A percentile compares a stretch with the other conserved stretches of the same genome.
These are phyloP conservation scores for Globisporangium solare DNA, from an alignment of 352 stramenopile genomes.

Conservation along the genomic window DNA sequence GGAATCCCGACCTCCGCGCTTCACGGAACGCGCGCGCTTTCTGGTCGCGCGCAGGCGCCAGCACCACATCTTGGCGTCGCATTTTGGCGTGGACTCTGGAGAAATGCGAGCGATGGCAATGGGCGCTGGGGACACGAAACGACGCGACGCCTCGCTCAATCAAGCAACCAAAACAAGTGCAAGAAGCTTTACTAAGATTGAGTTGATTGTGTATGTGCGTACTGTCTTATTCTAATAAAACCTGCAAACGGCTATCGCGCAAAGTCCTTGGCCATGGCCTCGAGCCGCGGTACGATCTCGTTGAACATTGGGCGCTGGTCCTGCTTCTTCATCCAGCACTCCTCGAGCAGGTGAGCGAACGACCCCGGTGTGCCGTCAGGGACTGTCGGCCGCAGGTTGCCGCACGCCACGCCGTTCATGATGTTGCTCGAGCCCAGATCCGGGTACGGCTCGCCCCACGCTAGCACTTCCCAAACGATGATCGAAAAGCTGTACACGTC, in stretches of 20 bases:
- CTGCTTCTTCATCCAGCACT: conserved; percentile 86
- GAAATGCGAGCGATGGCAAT: background rate
- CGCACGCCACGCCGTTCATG: conserved; percentile 78
- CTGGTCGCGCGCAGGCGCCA: conserved; percentile 54
- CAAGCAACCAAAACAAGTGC: too few species aligned
- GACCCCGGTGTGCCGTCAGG: conserved; percentile 54
- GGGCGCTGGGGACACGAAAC: too few species aligned
- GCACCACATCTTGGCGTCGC: conserved; percentile 42
- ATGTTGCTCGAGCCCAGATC: conserved; percentile 80
- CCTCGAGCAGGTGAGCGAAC: conserved; percentile 56
- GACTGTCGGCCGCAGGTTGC: conserved; percentile 67
- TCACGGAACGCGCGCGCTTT: conserved; percentile 52
- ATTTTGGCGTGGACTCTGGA: conserved; percentile 2
- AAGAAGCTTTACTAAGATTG: too few species aligned
- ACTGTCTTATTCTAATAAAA: too few species aligned
- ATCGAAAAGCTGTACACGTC: conserved; percentile 90
- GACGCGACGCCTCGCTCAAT: too few species aligned
- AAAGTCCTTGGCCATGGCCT: conserved; percentile 79
- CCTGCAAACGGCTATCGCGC: conserved; percentile 5
- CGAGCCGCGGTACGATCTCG: conserved; percentile 74
- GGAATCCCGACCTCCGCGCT: conserved; percentile 50
- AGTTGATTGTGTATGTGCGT: too few species aligned
- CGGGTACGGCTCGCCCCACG: conserved; percentile 76
- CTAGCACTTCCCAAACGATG: conserved; percentile 83
- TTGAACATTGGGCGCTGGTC: conserved; percentile 77